These are phyloP conservation scores for Ophiostoma piceae DNA, from an alignment of 2,329 filamentous ascomycete species.

Conservation along the genomic window DNA sequence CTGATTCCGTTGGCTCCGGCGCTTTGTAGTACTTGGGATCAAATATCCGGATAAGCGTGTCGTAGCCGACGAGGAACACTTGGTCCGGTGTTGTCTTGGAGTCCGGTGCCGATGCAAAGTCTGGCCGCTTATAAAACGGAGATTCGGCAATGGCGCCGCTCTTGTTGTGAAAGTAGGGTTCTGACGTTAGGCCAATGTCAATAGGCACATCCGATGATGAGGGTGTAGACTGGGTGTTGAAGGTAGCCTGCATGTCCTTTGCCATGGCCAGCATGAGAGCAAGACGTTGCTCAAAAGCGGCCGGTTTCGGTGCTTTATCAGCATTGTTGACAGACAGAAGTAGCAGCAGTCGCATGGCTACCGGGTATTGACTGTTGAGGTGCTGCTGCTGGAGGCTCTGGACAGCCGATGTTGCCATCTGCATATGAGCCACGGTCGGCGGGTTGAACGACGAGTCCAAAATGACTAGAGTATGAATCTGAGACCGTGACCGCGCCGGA, in stretches of 20 bases:
- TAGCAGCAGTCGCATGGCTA: conserved; percentile 45
- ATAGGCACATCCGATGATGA: conserved; percentile 22
- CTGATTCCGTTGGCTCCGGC: background rate
- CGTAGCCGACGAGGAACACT: conserved; percentile 68
- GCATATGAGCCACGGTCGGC: conserved; percentile 56
- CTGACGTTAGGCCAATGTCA: conserved; percentile 60
- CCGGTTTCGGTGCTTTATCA: conserved; percentile 62
- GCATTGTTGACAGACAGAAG: conserved; percentile 61
- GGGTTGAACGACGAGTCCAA: conserved; percentile 67
- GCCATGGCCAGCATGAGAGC: conserved; percentile 68
- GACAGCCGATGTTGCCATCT: conserved; percentile 51
- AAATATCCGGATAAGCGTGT: conserved; percentile 68
- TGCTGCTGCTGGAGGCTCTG: conserved; percentile 21
- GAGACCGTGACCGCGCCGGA: conserved; percentile 14
- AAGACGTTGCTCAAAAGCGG: conserved; percentile 61
- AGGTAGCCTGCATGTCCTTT: conserved; percentile 42
- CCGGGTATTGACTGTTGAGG: conserved; percentile 9
- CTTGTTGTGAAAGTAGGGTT: conserved; percentile 72
- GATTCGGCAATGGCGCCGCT: conserved; percentile 50
- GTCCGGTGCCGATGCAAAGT: background rate
- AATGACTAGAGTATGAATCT: conserved; percentile 43
- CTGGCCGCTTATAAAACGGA: conserved; percentile 38
- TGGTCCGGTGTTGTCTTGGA: conserved; percentile 42
- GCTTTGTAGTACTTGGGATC: conserved; percentile 63
- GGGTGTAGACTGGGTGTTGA: background rate